These are phyloP conservation scores for Discostella stelligera DNA, from an alignment of 352 stramenopile genomes.

Conservation along the genomic window DNA sequence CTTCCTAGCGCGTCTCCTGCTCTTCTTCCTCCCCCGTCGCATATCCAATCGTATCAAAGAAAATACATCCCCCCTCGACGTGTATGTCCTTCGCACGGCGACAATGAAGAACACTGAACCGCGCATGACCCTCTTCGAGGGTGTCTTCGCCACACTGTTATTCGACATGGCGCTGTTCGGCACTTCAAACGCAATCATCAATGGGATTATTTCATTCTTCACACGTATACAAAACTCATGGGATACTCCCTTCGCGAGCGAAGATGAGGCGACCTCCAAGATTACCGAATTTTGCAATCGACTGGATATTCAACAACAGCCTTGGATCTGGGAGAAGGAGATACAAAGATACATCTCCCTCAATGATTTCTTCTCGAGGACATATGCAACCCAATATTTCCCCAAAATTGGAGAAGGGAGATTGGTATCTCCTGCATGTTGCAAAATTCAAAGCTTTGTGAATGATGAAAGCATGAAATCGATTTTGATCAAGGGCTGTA, in stretches of 20 bases:
- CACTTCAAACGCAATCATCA: conserved; percentile 45
- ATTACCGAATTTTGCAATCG: conserved; percentile 46
- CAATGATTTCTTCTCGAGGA: conserved; percentile 60
- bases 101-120: conserved; percentile 27
- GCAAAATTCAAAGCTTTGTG: conserved; percentile 33
- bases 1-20: conserved; percentile 31
- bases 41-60: conserved; percentile 28
- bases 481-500: conserved; percentile 54
- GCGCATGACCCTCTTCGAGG: conserved; percentile 54
- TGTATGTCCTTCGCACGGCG: conserved; percentile 26
- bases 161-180: conserved; percentile 57
- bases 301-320: conserved; percentile 41
- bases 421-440: conserved; percentile 46
- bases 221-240: conserved; percentile 58
- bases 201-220: conserved; percentile 47
- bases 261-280: conserved; percentile 19
- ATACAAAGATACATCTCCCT: conserved; percentile 32
- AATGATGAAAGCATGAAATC: conserved; percentile 37
- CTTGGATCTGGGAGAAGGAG: conserved; percentile 53
- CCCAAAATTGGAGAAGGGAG: conserved; percentile 21
- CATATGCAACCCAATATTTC: conserved; percentile 31
- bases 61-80: conserved; percentile 27
- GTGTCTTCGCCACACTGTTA: conserved; percentile 53
- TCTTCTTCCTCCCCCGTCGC: conserved; percentile 35
- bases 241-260: conserved; percentile 36